These are phyloP conservation scores for Chlamydomonas schloesseri DNA, from an alignment of 139 green algal species.

Conservation along the genomic window DNA sequence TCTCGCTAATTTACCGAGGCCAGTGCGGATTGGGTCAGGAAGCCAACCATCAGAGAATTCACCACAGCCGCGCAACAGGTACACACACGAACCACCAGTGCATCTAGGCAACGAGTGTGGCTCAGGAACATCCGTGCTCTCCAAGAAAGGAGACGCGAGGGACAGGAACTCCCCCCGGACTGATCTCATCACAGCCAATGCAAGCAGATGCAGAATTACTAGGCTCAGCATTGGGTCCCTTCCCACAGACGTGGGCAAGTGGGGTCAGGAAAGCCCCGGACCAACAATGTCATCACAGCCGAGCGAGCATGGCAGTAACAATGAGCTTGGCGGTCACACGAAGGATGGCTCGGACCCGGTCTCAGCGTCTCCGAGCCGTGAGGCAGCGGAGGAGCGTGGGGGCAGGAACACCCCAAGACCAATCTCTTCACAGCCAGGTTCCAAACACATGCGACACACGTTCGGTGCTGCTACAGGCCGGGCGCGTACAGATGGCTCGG, in stretches of 20 bases:
- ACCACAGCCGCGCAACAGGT: neutral
- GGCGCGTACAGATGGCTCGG: slow-evolving; percentile 1
- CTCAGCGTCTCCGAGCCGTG: neutral
- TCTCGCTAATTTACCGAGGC: neutral
- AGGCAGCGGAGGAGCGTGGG: neutral
- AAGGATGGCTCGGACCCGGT: neutral
- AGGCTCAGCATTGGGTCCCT: no score
- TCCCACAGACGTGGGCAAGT: no score
- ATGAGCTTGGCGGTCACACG: no score
- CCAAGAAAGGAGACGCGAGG: neutral
- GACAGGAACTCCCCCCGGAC: neutral
- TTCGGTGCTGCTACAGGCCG: no score
- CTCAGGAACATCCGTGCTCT: neutral
- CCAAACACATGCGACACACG: neutral
- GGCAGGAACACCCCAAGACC: slow-evolving; percentile 11
- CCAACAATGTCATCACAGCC: no score
- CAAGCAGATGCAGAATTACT: neutral
- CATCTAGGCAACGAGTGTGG: neutral
- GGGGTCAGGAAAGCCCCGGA: no score
- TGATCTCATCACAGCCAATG: slow-evolving; percentile 7
- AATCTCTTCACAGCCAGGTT: slow-evolving; percentile 23
- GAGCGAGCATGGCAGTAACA: no score
- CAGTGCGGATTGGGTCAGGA: slow-evolving; percentile 1
- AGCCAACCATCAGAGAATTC: neutral
- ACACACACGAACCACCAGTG: no score